A percentile compares a stretch with the other conserved stretches of the same genome.
Conservation (phyloP, 2,329 filamentous ascomycete genomes). For the Fusarium transvaalense region DNA sequence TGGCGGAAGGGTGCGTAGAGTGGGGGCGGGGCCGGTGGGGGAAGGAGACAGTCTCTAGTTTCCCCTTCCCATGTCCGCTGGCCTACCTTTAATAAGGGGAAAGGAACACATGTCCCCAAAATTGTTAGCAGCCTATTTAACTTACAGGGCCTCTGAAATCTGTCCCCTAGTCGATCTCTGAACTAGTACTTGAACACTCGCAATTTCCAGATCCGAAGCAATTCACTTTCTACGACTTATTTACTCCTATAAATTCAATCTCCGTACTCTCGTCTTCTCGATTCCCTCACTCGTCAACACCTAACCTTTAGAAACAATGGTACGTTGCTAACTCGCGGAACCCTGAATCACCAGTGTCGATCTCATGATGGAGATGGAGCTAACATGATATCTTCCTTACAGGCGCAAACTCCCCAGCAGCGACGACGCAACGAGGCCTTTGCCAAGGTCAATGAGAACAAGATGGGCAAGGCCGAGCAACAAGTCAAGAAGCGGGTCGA, state of each 20-base stretch:
- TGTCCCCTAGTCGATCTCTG: conserved; percentile 44
- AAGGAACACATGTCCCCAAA: conserved; percentile 53
- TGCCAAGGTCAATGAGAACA: conserved; percentile 77
- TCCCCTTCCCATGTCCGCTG: conserved; percentile 12
- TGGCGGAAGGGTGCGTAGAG: conserved; percentile 8
- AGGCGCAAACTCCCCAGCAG: conserved; percentile 89
- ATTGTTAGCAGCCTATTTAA: conserved; percentile 36
- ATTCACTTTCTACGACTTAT: conserved; percentile 2
- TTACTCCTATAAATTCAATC: conserved; percentile 14
- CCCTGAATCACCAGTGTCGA: conserved; percentile 16
- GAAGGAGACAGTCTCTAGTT: conserved; percentile 8
- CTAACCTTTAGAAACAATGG: conserved; percentile 24
- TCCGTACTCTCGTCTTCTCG: neutral
- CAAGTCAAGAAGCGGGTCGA: conserved; percentile 72
- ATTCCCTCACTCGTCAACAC: neutral
- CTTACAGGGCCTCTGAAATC: conserved; percentile 42
- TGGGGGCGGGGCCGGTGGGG: conserved; percentile 40
- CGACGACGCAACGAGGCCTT: conserved; percentile 85
- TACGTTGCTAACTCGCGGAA: conserved; percentile 17
- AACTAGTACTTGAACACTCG: conserved; percentile 33
- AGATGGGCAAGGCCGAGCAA: conserved; percentile 79
- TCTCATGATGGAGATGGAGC: conserved; percentile 40
- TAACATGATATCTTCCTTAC: conserved; percentile 25
- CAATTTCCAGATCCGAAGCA: conserved; percentile 15
- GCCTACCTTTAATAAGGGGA: conserved; percentile 39